These are phyloP conservation scores for Fusarium aywerte DNA, from an alignment of 2,329 filamentous ascomycete genomes.

Conservation along the genomic window DNA sequence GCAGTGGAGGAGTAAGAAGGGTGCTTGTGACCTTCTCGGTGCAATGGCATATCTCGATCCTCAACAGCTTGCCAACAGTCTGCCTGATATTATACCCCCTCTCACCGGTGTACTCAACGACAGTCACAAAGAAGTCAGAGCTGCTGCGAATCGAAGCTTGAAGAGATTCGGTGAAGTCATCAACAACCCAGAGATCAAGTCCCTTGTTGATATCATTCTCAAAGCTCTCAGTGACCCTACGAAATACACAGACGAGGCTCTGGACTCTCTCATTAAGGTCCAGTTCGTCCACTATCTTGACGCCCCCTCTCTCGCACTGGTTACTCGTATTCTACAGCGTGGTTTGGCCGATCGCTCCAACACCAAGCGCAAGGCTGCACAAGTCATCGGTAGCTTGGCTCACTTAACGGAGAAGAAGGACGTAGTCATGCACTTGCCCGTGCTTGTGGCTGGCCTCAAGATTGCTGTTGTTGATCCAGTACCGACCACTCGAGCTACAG, in stretches of 20 bases:
- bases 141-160: slow-evolving; percentile 92
- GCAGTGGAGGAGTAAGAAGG: slow-evolving; percentile 98
- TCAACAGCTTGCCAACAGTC: slow-evolving; percentile 88
- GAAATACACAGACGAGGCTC: slow-evolving; percentile 93
- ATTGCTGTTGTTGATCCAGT: slow-evolving; percentile 93
- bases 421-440: slow-evolving; percentile 87
- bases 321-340: slow-evolving; percentile 94
- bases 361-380: slow-evolving; percentile 94
- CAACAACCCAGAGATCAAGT: slow-evolving; percentile 96
- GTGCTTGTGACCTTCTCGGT: slow-evolving; percentile 93
- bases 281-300: slow-evolving; percentile 99
- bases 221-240: slow-evolving; percentile 98
- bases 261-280: slow-evolving; percentile 96
- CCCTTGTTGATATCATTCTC: slow-evolving; percentile 87
- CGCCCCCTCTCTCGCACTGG: slow-evolving; percentile 91
- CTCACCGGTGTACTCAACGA: slow-evolving; percentile 94
- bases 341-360: slow-evolving; percentile 90
- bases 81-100: slow-evolving; percentile 97
- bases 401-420: slow-evolving; percentile 98
- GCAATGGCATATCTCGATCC: slow-evolving; percentile 99
- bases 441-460: slow-evolving; percentile 90
- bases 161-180: slow-evolving; percentile 99
- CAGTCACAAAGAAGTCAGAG: slow-evolving; percentile 95
- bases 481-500: slow-evolving; percentile 93
- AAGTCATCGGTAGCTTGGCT: slow-evolving; percentile 97